Conservation (phyloP, 176 grass and related monocot genomes). For the Saccharum spontaneum region DNA sequence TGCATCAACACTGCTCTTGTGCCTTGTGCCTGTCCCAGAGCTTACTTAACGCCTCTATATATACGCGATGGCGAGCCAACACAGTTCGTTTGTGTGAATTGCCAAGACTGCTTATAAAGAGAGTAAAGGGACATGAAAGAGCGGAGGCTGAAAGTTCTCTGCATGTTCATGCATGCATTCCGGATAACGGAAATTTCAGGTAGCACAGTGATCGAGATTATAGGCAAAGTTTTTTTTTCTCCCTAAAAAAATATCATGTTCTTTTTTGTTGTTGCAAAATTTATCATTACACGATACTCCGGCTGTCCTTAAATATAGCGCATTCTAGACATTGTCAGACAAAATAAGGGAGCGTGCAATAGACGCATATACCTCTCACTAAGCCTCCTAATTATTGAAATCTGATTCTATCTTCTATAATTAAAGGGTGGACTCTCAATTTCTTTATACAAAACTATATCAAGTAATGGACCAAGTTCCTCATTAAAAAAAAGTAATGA, state of each 20-base stretch:
- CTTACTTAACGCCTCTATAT: not conserved
- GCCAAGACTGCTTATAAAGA: not conserved
- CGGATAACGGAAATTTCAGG: slow-evolving; percentile 35
- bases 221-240: not conserved
- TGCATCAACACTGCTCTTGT: not conserved
- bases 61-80: slow-evolving; percentile 2
- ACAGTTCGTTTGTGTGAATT: slow-evolving; percentile 26
- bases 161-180: slow-evolving; percentile 28
- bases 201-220: not conserved
- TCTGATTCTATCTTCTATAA: too few relatives aligned
- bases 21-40: not conserved
- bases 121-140: slow-evolving; percentile 18
- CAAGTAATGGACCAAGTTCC: too few relatives aligned
- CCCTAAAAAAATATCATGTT: not conserved
- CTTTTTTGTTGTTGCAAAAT: not conserved
- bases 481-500: too few relatives aligned
- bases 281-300: not conserved
- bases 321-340: too few relatives aligned
- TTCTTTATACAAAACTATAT: too few relatives aligned
- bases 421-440: too few relatives aligned
- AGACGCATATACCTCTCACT: too few relatives aligned
- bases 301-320: too few relatives aligned
- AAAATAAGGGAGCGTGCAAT: too few relatives aligned
- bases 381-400: too few relatives aligned
- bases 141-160: slow-evolving; percentile 33